Percentiles rank a stretch among this genome's conserved stretches.
Conservation (phyloP, 768 basidiomycete species). For the Tricholoma terreum region DNA sequence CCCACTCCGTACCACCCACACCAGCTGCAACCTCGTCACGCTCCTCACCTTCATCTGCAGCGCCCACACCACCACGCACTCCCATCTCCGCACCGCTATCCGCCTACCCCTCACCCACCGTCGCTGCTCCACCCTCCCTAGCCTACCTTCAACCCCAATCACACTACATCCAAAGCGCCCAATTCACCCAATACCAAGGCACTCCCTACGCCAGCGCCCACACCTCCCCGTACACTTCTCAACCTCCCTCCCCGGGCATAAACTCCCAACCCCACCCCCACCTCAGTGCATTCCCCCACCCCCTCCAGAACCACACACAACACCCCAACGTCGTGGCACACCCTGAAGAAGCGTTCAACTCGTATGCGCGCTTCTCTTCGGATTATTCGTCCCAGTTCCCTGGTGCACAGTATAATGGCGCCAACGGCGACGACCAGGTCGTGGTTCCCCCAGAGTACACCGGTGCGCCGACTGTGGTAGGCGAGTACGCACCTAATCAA, state of each 20-base stretch:
- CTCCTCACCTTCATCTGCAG: slow-evolving; percentile 42
- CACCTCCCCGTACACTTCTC: slow-evolving; percentile 37
- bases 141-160: slow-evolving; percentile 16
- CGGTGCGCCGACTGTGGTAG: background rate
- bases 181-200: slow-evolving; percentile 28
- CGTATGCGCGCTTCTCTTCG: slow-evolving; percentile 59
- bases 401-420: slow-evolving; percentile 46
- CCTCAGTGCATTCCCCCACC: slow-evolving; percentile 11
- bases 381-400: slow-evolving; percentile 66
- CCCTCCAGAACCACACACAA: background rate
- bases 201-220: slow-evolving; percentile 20
- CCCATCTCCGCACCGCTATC: slow-evolving; percentile 50
- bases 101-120: slow-evolving; percentile 36
- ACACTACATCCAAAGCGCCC: slow-evolving; percentile 21
- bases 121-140: background rate
- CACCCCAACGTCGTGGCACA: slow-evolving; percentile 29
- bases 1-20: slow-evolving; percentile 25
- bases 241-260: slow-evolving; percentile 46
- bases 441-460: slow-evolving; percentile 4
- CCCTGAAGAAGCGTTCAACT: slow-evolving; percentile 61
- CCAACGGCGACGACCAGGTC: slow-evolving; percentile 33
- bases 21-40: slow-evolving; percentile 23
- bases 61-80: slow-evolving; percentile 46
- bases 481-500: background rate
- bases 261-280: slow-evolving; percentile 14